These are phyloP conservation scores for Casaregolazyma lundiana DNA, from an alignment of 1,139 yeast species.

Conservation along the genomic window DNA sequence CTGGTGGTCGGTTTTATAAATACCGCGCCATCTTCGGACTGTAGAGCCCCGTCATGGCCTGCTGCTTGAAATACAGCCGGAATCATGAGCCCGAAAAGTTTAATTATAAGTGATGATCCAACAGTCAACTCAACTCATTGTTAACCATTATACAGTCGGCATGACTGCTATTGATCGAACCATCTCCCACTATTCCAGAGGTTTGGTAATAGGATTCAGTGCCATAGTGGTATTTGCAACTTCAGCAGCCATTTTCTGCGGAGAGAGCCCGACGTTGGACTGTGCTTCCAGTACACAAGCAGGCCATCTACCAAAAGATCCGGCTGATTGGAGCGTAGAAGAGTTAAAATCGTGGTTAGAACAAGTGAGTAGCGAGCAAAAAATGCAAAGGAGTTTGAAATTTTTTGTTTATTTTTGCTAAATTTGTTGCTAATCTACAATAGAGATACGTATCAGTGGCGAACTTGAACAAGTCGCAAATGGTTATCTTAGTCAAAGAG, in stretches of 20 bases:
- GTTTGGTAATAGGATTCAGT: slow-evolving; percentile 24
- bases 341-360: slow-evolving; percentile 12
- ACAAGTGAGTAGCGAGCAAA: neutral
- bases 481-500: slow-evolving; percentile 11
- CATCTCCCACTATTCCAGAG: slow-evolving; percentile 19
- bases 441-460: slow-evolving; percentile 16
- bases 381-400: neutral
- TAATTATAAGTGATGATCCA: too few species aligned
- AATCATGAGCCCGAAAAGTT: neutral
- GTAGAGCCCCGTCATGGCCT: slow-evolving; percentile 80
- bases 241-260: slow-evolving; percentile 18
- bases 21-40: slow-evolving; percentile 55
- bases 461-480: slow-evolving; percentile 12
- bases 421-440: neutral
- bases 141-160: neutral
- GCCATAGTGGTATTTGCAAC: slow-evolving; percentile 28
- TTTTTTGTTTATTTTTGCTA: neutral
- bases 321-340: slow-evolving; percentile 12
- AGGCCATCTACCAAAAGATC: slow-evolving; percentile 4
- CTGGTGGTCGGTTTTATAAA: slow-evolving; percentile 64
- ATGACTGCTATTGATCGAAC: slow-evolving; percentile 22
- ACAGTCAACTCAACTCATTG: too few species aligned
- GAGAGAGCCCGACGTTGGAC: slow-evolving; percentile 10
- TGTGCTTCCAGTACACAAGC: slow-evolving; percentile 9
- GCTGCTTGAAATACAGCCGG: slow-evolving; percentile 56